Conservation (phyloP, 306 rosid genomes). For the Quercus agrifolia region DNA sequence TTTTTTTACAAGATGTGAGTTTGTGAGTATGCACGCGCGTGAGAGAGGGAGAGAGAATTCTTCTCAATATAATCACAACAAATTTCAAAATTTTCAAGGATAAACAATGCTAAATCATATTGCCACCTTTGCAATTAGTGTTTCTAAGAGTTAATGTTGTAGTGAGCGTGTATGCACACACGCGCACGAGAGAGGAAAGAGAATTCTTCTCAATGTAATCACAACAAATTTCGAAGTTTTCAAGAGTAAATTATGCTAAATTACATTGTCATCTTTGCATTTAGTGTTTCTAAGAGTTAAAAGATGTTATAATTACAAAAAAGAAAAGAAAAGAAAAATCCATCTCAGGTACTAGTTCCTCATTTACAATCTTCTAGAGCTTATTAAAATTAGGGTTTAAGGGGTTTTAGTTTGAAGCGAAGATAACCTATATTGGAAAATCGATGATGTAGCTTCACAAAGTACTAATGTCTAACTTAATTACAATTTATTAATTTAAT, state of each 20-base stretch:
- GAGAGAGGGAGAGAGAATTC: not conserved
- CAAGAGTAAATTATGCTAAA: constrained; percentile 1
- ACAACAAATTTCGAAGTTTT: not conserved
- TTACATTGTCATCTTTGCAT: not conserved
- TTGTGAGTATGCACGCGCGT: not conserved
- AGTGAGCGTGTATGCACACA: not conserved
- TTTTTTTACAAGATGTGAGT: not conserved
- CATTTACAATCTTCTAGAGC: not conserved
- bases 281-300: not conserved
- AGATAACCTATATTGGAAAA: not conserved
- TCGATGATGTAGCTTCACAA: not conserved
- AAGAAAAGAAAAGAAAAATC: not conserved
- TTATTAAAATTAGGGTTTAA: not conserved
- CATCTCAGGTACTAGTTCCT: not conserved
- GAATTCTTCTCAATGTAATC: not conserved
- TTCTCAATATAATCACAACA: not conserved
- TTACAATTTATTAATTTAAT: not conserved
- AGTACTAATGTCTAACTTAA: not conserved
- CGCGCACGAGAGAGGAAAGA: not conserved
- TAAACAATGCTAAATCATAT: not conserved
- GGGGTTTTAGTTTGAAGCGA: not conserved
- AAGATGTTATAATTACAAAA: not conserved
- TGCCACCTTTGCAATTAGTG: not conserved
- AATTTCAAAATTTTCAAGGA: constrained; percentile 1
- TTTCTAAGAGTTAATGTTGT: not conserved